Conservation (phyloP, 1,284 basidiomycete species). For the Heterobasidion parviporum region DNA sequence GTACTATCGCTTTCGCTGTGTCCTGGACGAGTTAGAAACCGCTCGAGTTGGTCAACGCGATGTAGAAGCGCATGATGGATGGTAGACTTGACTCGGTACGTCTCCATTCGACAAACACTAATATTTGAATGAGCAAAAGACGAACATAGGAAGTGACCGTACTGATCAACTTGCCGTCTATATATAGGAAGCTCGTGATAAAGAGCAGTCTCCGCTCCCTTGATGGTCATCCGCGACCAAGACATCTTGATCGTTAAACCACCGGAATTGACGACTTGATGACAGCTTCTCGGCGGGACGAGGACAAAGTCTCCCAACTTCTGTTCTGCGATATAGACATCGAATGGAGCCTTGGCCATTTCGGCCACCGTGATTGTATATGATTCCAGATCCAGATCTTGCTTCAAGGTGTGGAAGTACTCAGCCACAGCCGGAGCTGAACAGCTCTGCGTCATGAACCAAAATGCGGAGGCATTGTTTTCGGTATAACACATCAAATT, state of each 20-base stretch:
- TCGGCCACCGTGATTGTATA: constrained; percentile 55
- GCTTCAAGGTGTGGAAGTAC: constrained; percentile 50
- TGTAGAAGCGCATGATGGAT: constrained; percentile 45
- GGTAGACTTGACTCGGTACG: constrained; percentile 60
- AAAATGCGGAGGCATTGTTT: constrained; percentile 59
- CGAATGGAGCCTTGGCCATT: constrained; percentile 55
- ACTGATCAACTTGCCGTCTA: constrained; percentile 39
- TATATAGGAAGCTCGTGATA: constrained; percentile 70
- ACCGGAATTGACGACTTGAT: constrained; percentile 62
- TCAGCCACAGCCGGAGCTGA: constrained; percentile 40
- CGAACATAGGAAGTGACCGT: not conserved
- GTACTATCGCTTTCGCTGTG: not conserved
- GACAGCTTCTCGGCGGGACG: constrained; percentile 68
- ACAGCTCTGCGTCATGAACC: constrained; percentile 70
- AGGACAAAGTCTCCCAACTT: constrained; percentile 66
- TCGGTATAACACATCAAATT: constrained; percentile 77
- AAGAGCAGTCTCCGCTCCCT: constrained; percentile 47
- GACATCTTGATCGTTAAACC: constrained; percentile 72
- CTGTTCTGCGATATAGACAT: constrained; percentile 61
- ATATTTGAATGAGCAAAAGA: constrained; percentile 5
- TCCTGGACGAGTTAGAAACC: not conserved
- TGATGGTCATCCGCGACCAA: constrained; percentile 72
- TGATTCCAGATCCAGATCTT: constrained; percentile 67
- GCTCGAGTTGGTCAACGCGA: constrained; percentile 24
- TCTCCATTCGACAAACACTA: constrained; percentile 71